Base-by-base conservation (phyloP, 2,329 filamentous ascomycete genomes). In the Verticillium nonalfalfae region DNA sequence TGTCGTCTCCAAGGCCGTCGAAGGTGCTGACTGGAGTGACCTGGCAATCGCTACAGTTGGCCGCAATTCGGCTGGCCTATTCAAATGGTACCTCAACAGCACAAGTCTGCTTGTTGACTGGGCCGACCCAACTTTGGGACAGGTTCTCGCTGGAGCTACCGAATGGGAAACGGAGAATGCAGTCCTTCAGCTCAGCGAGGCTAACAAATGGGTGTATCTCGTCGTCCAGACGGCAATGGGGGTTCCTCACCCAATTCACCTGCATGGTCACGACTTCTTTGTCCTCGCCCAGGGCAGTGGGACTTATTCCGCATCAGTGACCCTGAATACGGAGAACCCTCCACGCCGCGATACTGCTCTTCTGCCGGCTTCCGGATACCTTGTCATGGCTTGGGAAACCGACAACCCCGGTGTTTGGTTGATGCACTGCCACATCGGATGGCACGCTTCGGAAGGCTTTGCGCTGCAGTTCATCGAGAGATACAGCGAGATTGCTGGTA, bases 321-420 rank as follows among this genome's bases (percentile, higher is more conserved):
- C 55, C 0, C 62, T 68, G 21, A 61, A 65, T 21, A 62, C 59
- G 3, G 18, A 21, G 56, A 85, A 85, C 68, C 81, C 83, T 1
- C 75, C 79, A 33, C 79, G 83, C 9, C 75, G 83, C 35, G 82
- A 85, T 64, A 79, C 80, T 1, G 80, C 81, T 10, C 75, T 81
- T 63, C 72, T 85, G 3, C 76, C 76, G 0, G 68, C 68, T 1
- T 64, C 66, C 5, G 81, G 81, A 0, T 79, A 79, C 67, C 59
- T 83, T 3, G 78, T 81, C n/a, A 72, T 85, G 59, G 81, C 79
- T 2, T 80, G 82, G 64, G 71, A 79, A 66, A 75, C 76, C 0
- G 74, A 78, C 60, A 85, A 84, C 68, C 78, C 81, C 1, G 81
- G 81, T 0, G 71, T 72, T 0, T 82, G 80, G 80, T 68, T 80